Percentiles rank a stretch among this genome's conserved stretches.
Evolutionary conservation across 1,284 basidiomycete genomes (phyloP).

Genomic region (Meira nashicola): DNA sequence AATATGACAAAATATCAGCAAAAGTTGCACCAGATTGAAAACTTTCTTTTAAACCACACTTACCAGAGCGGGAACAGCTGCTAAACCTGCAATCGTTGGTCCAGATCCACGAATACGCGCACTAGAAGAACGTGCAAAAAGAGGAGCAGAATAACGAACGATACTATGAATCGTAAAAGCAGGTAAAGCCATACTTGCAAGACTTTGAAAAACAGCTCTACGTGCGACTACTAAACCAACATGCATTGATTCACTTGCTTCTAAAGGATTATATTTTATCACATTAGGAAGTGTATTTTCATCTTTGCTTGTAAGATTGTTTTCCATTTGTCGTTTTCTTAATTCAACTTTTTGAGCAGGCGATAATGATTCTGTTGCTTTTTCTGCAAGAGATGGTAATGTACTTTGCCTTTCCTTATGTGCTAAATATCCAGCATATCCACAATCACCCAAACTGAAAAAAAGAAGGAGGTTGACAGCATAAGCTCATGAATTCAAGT

Average conservation of each 20-base stretch:
- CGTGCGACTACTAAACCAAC: constrained; percentile 38
- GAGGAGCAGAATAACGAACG: constrained; percentile 65
- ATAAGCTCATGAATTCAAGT: not conserved
- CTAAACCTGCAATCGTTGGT: constrained; percentile 67
- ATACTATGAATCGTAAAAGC: constrained; percentile 50
- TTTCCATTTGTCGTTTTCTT: constrained; percentile 23
- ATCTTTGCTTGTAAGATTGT: constrained; percentile 14
- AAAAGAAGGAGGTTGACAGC: not conserved
- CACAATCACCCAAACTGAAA: constrained; percentile 65
- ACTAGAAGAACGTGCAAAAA: constrained; percentile 65
- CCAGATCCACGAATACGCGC: constrained; percentile 69
- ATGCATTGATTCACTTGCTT: constrained; percentile 24
- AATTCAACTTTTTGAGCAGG: constrained; percentile 34
- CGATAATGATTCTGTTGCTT: constrained; percentile 11
- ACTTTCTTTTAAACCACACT: constrained; percentile 1
- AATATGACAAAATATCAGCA: constrained; percentile 47
- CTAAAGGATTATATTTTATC: constrained; percentile 14
- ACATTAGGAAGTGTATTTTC: constrained; percentile 2
- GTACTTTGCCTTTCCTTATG: constrained; percentile 14
- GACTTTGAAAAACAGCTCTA: constrained; percentile 46
- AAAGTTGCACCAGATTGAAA: not conserved
- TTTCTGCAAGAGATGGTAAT: constrained; percentile 7
- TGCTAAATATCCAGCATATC: constrained; percentile 77
- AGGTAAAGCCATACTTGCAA: constrained; percentile 43
- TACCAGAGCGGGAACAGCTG: constrained; percentile 42